Base-by-base conservation (phyloP, 441 rosid genomes). In the Viola pubescens region DNA sequence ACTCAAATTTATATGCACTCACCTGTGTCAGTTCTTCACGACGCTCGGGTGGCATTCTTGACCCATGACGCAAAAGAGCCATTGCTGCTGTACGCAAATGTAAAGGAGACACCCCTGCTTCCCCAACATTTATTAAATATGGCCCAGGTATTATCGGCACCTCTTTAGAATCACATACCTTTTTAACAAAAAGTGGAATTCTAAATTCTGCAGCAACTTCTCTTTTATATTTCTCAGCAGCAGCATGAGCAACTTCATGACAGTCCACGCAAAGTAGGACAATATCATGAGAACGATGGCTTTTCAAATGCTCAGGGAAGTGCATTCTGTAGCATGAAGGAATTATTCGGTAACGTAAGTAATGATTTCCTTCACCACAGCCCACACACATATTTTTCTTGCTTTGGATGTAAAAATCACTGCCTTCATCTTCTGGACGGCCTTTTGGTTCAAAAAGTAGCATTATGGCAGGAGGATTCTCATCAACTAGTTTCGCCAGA, bases 201-300 rank as follows among this genome's bases (percentile, higher is more conserved):
- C 82, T 91, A 77, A 79, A 90, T 66, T 90, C 97, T 56, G 50
- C 72, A 48, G 96, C 87, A 43, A 94, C 73, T 66, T 79, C 72
- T 68, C 70, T 81, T 73, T 94, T 90, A 75, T 90, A 77, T 80
- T 85, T 90, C 79, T 94, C 97, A 5, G 97, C 96, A 68, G 94
- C 88, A 65, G 96, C 89, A 77, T 94, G 99, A 59, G 96, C 95
- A 59, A 80, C 69, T 74, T 94, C 97, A 69, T 94, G 99, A 56
- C 97, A 94, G 71, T 90, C 97, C 76, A 94, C 97, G 53, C 96
- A 94, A n/a, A 94, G 87, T 48, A 94, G 78, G 73, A 90, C 97
- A 59, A 90, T 94, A 71, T 94, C 99, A 77, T 88, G 96, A 67
- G 99, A 94, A n/a, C 96, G 81, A 48, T 94, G 99, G 67, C 96